phyloP scores from a whole-genome alignment of 768 basidiomycete species.

The Mycena floridula region DNA sequence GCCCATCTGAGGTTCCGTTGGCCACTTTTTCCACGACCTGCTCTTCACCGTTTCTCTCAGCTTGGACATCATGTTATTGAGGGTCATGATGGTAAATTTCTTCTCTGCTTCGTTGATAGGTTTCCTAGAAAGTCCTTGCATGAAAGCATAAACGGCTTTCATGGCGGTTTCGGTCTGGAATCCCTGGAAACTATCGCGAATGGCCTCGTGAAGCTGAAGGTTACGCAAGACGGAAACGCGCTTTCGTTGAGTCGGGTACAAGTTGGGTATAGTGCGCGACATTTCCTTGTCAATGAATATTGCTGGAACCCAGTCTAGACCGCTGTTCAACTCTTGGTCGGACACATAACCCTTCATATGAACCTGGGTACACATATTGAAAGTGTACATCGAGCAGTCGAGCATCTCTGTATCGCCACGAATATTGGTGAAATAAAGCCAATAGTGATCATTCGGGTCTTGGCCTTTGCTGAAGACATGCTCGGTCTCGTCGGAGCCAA shows the following conservation, averaged over 20 bases:
- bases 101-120: neutral
- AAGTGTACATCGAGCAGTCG: conserved; percentile 36
- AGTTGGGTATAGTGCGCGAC: neutral
- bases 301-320: neutral
- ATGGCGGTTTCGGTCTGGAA: neutral
- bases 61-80: neutral
- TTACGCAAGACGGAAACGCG: neutral
- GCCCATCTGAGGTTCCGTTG: neutral
- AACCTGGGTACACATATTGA: conserved; percentile 29
- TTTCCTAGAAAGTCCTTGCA: neutral
- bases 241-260: neutral
- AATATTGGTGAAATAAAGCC: conserved; percentile 42
- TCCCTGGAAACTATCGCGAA: neutral
- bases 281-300: neutral
- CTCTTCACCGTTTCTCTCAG: neutral
- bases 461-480: conserved; percentile 25
- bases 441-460: conserved; percentile 40
- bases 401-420: conserved; percentile 33
- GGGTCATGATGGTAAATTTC: neutral
- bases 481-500: conserved; percentile 14
- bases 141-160: neutral
- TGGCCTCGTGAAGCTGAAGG: neutral
- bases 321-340: neutral
- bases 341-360: conserved; percentile 9
- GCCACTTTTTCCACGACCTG: neutral